A percentile compares a stretch with the other conserved stretches of the same genome.
Conservation (phyloP, 2,329 filamentous ascomycete genomes). For the Cladobotryum protrusum region DNA sequence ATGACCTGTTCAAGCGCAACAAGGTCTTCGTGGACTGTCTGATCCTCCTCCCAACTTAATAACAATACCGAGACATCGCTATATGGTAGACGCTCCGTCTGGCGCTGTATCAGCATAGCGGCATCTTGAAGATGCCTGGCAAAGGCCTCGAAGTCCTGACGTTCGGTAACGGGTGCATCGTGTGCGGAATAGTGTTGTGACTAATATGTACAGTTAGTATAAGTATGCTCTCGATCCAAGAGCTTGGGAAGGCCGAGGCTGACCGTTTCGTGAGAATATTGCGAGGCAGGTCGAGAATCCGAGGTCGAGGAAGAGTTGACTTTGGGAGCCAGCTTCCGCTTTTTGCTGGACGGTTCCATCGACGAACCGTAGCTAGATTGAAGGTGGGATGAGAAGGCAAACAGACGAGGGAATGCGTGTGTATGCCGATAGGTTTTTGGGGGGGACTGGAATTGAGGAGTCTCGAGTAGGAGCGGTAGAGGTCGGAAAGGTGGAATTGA, state of each 20-base stretch:
- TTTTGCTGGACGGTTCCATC: constrained; percentile 39
- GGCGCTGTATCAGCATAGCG: constrained; percentile 59
- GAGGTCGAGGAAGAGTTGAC: constrained; percentile 27
- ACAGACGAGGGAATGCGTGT: neutral
- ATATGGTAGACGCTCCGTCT: constrained; percentile 53
- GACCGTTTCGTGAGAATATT: constrained; percentile 30
- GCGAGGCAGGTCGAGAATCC: constrained; percentile 24
- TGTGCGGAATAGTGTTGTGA: constrained; percentile 31
- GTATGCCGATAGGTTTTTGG: too few relatives aligned
- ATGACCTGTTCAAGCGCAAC: constrained; percentile 51
- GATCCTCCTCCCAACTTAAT: constrained; percentile 57
- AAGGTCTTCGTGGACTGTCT: constrained; percentile 47
- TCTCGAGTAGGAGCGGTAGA: neutral
- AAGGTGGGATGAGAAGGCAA: neutral
- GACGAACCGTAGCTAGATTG: constrained; percentile 13
- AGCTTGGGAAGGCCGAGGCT: constrained; percentile 19
- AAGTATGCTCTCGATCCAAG: neutral
- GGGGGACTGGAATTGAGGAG: too few relatives aligned
- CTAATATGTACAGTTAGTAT: constrained; percentile 8
- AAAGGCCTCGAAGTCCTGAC: constrained; percentile 60
- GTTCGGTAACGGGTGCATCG: constrained; percentile 39
- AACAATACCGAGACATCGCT: constrained; percentile 54
- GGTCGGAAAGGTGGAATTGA: too few relatives aligned
- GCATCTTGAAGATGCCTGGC: constrained; percentile 63
- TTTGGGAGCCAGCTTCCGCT: constrained; percentile 40